phyloP scores from a whole-genome alignment of 257 asterid species.

The Solanum boliviense region DNA sequence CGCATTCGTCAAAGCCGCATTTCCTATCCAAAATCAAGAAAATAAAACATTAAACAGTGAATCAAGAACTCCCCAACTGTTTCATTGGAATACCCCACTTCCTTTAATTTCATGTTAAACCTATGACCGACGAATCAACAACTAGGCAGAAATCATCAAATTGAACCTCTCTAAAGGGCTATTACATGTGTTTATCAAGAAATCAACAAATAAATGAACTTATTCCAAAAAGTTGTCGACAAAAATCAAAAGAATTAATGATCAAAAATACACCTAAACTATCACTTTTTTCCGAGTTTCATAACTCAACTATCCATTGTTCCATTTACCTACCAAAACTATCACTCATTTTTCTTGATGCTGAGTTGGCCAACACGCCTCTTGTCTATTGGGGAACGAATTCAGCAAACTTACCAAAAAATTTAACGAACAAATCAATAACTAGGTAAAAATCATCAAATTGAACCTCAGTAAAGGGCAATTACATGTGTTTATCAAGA shows the following conservation, averaged over 20 bases:
- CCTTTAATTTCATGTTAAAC: no score
- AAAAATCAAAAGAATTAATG: not conserved
- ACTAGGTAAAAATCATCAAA: not conserved
- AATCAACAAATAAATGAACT: not conserved
- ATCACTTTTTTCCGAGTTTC: not conserved
- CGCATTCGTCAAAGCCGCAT: slow-evolving; percentile 46
- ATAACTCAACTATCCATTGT: not conserved
- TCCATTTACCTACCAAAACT: not conserved
- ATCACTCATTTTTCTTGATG: not conserved
- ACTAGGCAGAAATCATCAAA: not conserved
- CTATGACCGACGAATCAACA: not conserved
- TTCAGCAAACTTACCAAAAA: not conserved
- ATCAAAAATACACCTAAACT: not conserved
- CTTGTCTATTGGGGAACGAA: not conserved
- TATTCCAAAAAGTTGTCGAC: not conserved
- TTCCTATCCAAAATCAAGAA: slow-evolving; percentile 15
- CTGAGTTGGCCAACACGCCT: not conserved
- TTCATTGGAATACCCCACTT: not conserved
- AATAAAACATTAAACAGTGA: not conserved
- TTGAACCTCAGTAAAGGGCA: not conserved
- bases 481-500: not conserved
- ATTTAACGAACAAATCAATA: not conserved
- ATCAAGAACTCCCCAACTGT: not conserved
- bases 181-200: not conserved
- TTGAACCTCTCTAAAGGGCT: not conserved